These are phyloP conservation scores for Thalassiosira delicatula DNA, from an alignment of 352 stramenopile genomes.

Conservation along the genomic window DNA sequence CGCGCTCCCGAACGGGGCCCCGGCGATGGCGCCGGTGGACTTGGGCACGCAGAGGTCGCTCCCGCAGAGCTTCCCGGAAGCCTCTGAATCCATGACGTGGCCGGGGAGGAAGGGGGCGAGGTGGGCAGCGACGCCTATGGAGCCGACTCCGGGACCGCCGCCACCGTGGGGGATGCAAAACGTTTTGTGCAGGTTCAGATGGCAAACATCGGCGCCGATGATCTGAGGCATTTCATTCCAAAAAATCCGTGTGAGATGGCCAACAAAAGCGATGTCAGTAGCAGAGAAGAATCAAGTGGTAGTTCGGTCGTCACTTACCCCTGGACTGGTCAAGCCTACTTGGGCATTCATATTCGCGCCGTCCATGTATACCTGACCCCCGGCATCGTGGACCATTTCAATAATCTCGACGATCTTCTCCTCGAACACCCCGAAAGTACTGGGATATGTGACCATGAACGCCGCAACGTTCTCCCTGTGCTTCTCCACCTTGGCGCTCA, in stretches of 20 bases:
- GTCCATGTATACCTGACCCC: slow-evolving; percentile 99
- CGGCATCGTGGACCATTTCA: slow-evolving; percentile 93
- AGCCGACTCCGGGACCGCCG: slow-evolving; percentile 91
- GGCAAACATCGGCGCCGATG: slow-evolving; percentile 97
- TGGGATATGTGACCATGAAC: slow-evolving; percentile 99
- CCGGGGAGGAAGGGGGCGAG: slow-evolving; percentile 95
- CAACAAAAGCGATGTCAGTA: too few relatives aligned
- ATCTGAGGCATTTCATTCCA: too few relatives aligned
- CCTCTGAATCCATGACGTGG: slow-evolving; percentile 88
- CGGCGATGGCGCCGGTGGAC: slow-evolving; percentile 87
- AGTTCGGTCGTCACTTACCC: too few relatives aligned
- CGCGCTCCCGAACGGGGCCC: slow-evolving; percentile 95
- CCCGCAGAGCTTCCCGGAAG: slow-evolving; percentile 81
- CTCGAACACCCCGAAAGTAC: slow-evolving; percentile 99
- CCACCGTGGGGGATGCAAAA: slow-evolving; percentile 99
- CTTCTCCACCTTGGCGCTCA: slow-evolving; percentile 94
- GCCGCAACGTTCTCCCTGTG: slow-evolving; percentile 94
- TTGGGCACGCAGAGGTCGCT: slow-evolving; percentile 81
- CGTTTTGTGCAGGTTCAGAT: slow-evolving; percentile 99
- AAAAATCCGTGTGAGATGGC: too few relatives aligned
- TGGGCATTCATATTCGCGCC: slow-evolving; percentile 99
- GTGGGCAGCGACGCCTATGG: slow-evolving; percentile 91
- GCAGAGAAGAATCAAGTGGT: too few relatives aligned
- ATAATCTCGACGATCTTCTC: slow-evolving; percentile 97
- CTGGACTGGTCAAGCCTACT: slow-evolving; percentile 96